Evolutionary conservation across 352 stramenopile species (phyloP).

Genomic region (Globisporangium carolinianum): DNA sequence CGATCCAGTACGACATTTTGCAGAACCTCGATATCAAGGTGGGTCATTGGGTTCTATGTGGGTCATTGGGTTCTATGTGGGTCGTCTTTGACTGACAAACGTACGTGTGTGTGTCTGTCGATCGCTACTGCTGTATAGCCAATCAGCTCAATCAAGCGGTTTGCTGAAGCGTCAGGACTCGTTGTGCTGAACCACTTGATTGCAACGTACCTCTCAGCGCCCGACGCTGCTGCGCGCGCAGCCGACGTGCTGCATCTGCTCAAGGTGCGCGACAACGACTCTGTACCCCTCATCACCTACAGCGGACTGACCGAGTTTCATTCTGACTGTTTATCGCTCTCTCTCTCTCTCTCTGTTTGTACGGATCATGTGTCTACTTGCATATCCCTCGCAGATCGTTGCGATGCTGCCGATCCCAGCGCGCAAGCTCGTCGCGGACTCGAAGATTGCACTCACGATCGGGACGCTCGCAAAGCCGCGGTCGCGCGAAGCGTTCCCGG

Average conservation of each 20-base stretch:
- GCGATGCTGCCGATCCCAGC: conserved; percentile 66
- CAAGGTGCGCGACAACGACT: conserved; percentile 1
- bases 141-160: conserved; percentile 54
- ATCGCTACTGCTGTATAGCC: conserved; percentile 15
- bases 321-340: background rate
- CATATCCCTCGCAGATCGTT: conserved; percentile 26
- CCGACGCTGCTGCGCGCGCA: conserved; percentile 12
- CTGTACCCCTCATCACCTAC: no score
- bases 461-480: conserved; percentile 36
- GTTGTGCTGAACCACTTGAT: conserved; percentile 50
- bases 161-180: conserved; percentile 49
- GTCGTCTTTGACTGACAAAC: background rate
- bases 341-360: background rate
- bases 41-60: conserved; percentile 3
- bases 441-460: conserved; percentile 59
- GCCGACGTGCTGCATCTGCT: conserved; percentile 12
- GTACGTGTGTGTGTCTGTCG: background rate
- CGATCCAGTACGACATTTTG: conserved; percentile 55
- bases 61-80: conserved; percentile 2
- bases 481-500: conserved; percentile 21
- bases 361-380: conserved; percentile 1
- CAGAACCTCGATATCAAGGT: conserved; percentile 47
- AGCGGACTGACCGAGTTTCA: no score
- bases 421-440: conserved; percentile 42
- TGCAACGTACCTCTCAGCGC: conserved; percentile 23